A percentile compares a stretch with the other conserved stretches of the same genome.
Evolutionary conservation across 148 eudicot species (phyloP).

Genomic region (Drosera capensis): DNA sequence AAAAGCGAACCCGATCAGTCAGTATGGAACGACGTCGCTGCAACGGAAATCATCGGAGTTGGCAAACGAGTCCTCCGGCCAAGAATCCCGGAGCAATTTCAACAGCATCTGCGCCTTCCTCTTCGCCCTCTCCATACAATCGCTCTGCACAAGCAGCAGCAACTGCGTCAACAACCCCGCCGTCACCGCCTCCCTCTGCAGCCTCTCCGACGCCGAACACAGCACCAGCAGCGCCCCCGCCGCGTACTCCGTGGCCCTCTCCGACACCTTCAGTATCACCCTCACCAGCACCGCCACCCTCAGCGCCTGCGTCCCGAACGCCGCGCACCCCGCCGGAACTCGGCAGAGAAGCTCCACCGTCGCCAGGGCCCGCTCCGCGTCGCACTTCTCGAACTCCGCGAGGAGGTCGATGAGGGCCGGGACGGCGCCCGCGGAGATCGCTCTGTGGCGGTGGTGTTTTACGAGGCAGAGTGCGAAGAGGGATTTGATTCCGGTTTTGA

Average conservation of each 20-base stretch:
- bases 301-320: constrained; percentile 51
- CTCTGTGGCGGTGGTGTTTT: constrained; percentile 66
- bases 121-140: constrained; percentile 72
- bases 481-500: constrained; percentile 55
- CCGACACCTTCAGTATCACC: constrained; percentile 42
- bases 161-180: constrained; percentile 80
- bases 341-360: constrained; percentile 70
- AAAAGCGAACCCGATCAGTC: too few species aligned
- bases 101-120: constrained; percentile 69
- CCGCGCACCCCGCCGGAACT: constrained; percentile 54
- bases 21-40: constrained; percentile 63
- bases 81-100: constrained; percentile 57
- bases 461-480: constrained; percentile 60
- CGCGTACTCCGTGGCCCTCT: constrained; percentile 82
- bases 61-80: constrained; percentile 51
- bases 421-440: constrained; percentile 64
- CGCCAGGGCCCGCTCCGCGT: constrained; percentile 74
- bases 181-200: constrained; percentile 56
- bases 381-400: constrained; percentile 58
- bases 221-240: constrained; percentile 72
- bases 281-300: constrained; percentile 55
- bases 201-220: constrained; percentile 53
- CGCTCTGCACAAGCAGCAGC: constrained; percentile 70
- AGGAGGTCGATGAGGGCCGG: constrained; percentile 39
- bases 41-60: constrained; percentile 54